Evolutionary conservation across 176 grass and related monocot genomes (phyloP).

Genomic region (Oryza longistaminata): DNA sequence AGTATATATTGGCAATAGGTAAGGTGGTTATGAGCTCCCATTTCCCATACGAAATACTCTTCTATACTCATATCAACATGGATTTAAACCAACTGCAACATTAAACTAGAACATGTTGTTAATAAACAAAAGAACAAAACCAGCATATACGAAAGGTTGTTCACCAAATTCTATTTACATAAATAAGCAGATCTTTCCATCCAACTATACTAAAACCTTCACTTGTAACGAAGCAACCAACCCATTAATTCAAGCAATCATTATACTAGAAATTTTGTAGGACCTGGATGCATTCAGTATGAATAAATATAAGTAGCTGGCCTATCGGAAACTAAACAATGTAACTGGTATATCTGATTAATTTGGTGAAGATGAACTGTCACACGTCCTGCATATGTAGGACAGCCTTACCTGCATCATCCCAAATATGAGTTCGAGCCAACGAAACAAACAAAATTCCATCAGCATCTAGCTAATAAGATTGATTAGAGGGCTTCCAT

Average conservation of each 20-base stretch:
- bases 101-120: neutral
- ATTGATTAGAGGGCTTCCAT: neutral
- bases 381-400: slow-evolving; percentile 19
- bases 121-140: neutral
- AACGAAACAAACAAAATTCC: slow-evolving; percentile 9
- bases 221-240: neutral
- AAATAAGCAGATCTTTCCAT: neutral
- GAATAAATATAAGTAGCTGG: neutral
- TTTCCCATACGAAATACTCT: neutral
- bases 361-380: slow-evolving; percentile 37
- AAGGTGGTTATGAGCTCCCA: neutral
- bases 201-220: neutral
- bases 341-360: neutral
- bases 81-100: neutral
- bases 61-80: neutral
- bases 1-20: neutral
- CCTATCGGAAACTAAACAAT: neutral
- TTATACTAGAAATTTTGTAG: neutral
- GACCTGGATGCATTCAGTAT: neutral
- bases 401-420: slow-evolving; percentile 34
- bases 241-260: neutral
- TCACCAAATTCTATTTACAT: neutral
- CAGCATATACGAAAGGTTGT: neutral
- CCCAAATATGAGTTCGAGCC: slow-evolving; percentile 16
- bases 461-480: neutral